phyloP scores from a whole-genome alignment of 1,139 yeast genomes.

The Scheffersomyces insectosa region DNA sequence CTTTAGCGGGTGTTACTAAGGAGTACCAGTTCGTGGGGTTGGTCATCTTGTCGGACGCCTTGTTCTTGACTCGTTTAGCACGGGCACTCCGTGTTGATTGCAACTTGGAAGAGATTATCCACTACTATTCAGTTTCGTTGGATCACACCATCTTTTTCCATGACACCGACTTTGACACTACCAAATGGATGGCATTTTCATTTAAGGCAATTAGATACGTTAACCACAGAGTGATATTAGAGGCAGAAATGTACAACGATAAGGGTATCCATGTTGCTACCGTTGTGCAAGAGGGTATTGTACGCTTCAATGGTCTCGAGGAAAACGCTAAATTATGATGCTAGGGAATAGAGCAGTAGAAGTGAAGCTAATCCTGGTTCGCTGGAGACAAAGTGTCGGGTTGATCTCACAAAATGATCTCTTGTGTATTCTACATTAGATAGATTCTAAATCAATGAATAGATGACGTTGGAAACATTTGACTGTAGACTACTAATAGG shows the following conservation, averaged over 20 bases:
- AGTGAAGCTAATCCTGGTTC: no score
- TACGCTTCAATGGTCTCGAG: slow-evolving; percentile 23
- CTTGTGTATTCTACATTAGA: no score
- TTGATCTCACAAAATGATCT: no score
- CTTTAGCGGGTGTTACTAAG: slow-evolving; percentile 8
- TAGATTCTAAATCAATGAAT: no score
- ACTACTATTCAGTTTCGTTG: slow-evolving; percentile 53
- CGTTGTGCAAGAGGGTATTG: slow-evolving; percentile 67
- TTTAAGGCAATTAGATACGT: slow-evolving; percentile 53
- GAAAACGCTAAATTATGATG: slow-evolving; percentile 14
- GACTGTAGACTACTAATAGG: no score
- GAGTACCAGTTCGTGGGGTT: slow-evolving; percentile 58
- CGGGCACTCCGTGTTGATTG: slow-evolving; percentile 27
- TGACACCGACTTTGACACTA: slow-evolving; percentile 50
- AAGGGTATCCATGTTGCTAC: slow-evolving; percentile 62
- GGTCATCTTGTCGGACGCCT: slow-evolving; percentile 63
- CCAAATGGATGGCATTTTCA: slow-evolving; percentile 56
- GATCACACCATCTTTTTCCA: slow-evolving; percentile 75
- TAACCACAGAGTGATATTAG: slow-evolving; percentile 55
- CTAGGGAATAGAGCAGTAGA: not conserved
- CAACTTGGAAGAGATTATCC: slow-evolving; percentile 26
- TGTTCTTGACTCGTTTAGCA: slow-evolving; percentile 48
- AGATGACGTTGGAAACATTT: no score
- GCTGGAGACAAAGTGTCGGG: no score
- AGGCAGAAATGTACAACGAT: slow-evolving; percentile 56